Evolutionary conservation across 1,284 basidiomycete species (phyloP), one percentile per base, ranked within the genome.

Genomic region (Cryptococcus sp.): DNA sequence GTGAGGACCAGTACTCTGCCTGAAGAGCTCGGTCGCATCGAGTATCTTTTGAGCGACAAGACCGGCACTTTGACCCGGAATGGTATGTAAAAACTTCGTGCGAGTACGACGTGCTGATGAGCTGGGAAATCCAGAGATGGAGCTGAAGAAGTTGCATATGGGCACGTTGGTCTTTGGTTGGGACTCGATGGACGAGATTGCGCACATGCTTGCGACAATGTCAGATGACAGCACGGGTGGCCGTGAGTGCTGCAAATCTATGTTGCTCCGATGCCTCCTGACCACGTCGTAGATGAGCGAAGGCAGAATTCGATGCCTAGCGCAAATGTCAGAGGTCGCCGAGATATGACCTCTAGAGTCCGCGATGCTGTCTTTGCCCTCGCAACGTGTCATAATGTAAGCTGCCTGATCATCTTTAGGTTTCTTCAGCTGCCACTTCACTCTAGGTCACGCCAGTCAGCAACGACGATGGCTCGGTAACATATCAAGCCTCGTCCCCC

Each of bases 31-130:
- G 96, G 96, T 6, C 83, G 95, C 43, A 94, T 99, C 63, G 93
- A 97, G 67, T 99, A 99, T 76, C 81, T 99, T 38, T 80, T 99
- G 38, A 95, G 90, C 63, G 95, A 99, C 77, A 99, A 99, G 82
- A 99, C 96, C 0, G 96, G 96, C 0, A 99, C 96, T 3, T 79
- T 99, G 54, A 99, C 96, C 0, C 91, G 97, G 77, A 99, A 99
- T 72, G 95, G 93, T 91, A 59, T 23, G 84, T 64, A 17, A 20
- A 1, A 23, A 22, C 27, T 23, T 13, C 19, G 17, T 11, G 16
- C 10, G 42, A 19, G 47, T 27, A n/a, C 47, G 15, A 25, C 10
- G 39, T 27, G 15, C 41, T 45, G 41, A 42, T 11, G 30, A 45
- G 22, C 38, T 25, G 22, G 42, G 69, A 45, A 27, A 23, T 30